Percentiles rank a stretch among this genome's conserved stretches.
Conservation (phyloP, 106 monocot genomes). For the Ottelia alismoides region DNA sequence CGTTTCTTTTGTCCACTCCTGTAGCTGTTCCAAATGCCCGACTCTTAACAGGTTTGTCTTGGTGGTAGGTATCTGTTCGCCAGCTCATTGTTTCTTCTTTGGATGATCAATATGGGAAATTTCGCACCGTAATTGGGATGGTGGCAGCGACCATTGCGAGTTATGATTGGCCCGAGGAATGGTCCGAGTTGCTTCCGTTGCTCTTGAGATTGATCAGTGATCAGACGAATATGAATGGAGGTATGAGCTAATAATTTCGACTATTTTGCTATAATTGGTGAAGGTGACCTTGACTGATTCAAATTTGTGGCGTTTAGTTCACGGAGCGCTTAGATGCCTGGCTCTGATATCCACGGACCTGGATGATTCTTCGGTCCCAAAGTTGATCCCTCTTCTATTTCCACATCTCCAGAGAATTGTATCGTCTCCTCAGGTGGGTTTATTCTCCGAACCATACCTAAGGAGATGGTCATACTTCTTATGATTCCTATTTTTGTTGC, state of each 20-base stretch:
- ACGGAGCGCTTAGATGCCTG: conserved; percentile 75
- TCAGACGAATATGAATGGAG: conserved; percentile 59
- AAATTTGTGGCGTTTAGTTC: too few relatives aligned
- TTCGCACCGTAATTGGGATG: conserved; percentile 89
- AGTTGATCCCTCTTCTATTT: conserved; percentile 62
- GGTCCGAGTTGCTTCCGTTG: conserved; percentile 87
- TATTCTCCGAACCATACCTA: too few relatives aligned
- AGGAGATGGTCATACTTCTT: too few relatives aligned
- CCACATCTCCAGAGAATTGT: conserved; percentile 64
- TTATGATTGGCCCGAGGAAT: conserved; percentile 94
- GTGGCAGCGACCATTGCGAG: conserved; percentile 67
- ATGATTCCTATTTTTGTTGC: too few relatives aligned
- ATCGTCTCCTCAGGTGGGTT: conserved; percentile 74
- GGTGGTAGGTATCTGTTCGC: conserved; percentile 46
- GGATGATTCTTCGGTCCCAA: conserved; percentile 79
- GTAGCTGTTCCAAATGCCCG: too few relatives aligned
- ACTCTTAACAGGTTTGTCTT: too few relatives aligned
- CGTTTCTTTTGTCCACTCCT: too few relatives aligned
- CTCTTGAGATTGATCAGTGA: conserved; percentile 70
- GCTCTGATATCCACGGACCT: conserved; percentile 78
- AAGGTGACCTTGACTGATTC: too few relatives aligned
- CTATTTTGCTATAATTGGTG: too few relatives aligned
- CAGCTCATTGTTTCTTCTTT: conserved; percentile 64
- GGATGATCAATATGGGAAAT: conserved; percentile 72
- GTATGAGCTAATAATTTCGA: too few relatives aligned